A percentile compares a stretch with the other conserved stretches of the same genome.
Evolutionary conservation across 441 rosid genomes (phyloP).

Genomic region (Erodium moschatum): DNA sequence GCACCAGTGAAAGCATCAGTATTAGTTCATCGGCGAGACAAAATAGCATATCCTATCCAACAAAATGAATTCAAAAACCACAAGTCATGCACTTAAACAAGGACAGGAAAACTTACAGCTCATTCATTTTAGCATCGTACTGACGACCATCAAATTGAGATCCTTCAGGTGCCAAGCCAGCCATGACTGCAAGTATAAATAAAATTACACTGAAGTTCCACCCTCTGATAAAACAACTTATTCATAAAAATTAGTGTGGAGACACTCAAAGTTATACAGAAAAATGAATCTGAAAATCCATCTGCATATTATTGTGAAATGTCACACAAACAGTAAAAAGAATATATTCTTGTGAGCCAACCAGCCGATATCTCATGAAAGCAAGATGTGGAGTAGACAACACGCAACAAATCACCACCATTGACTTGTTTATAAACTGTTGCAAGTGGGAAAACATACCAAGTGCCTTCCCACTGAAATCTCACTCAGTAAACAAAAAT

Average conservation of each 20-base stretch:
- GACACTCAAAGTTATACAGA: no score
- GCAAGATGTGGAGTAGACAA: no score
- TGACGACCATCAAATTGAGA: slow-evolving; percentile 65
- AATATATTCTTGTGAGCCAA: no score
- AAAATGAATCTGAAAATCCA: no score
- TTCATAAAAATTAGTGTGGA: not conserved
- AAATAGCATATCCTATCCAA: not conserved
- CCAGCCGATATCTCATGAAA: no score
- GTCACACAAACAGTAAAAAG: no score
- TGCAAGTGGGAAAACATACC: no score
- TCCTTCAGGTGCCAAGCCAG: slow-evolving; percentile 63
- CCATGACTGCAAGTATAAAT: slow-evolving; percentile 44
- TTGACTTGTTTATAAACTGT: no score
- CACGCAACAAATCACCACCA: no score
- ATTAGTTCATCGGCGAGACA: not conserved
- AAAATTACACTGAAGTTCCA: not conserved
- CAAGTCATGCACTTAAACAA: not conserved
- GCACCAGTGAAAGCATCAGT: slow-evolving; percentile 12
- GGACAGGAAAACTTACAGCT: slow-evolving; percentile 33
- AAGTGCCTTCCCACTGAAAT: no score
- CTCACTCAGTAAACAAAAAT: no score
- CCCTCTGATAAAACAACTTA: not conserved
- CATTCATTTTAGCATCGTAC: slow-evolving; percentile 64
- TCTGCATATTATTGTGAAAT: no score
- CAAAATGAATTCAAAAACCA: not conserved